These are phyloP conservation scores for Dactylella cylindrospora DNA, from an alignment of 2,329 filamentous ascomycete genomes.

Conservation along the genomic window DNA sequence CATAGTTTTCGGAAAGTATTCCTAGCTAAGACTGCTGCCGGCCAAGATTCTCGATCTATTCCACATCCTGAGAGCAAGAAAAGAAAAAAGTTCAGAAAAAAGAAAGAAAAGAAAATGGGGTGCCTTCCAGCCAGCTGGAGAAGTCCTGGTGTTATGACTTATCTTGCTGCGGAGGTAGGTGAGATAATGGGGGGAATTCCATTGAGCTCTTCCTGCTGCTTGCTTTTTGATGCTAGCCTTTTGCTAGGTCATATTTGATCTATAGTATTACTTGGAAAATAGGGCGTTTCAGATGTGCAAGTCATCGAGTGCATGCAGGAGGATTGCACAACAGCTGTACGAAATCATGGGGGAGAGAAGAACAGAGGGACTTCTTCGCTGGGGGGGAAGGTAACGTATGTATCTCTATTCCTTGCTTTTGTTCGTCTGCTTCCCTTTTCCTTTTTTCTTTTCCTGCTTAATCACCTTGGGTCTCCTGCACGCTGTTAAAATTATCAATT, in stretches of 20 bases:
- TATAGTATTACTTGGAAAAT: constrained; percentile 29
- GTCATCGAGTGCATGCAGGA: constrained; percentile 33
- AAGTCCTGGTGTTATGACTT: constrained; percentile 29
- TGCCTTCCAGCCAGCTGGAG: constrained; percentile 29
- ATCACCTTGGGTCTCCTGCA: too few relatives aligned
- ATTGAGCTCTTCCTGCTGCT: constrained; percentile 36
- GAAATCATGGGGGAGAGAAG: too few relatives aligned
- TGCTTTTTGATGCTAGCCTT: too few relatives aligned
- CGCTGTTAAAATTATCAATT: too few relatives aligned
- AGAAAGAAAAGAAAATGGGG: too few relatives aligned
- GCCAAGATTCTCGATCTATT: constrained; percentile 45
- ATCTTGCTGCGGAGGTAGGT: constrained; percentile 27
- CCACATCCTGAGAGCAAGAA: constrained; percentile 37
- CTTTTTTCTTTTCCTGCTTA: too few relatives aligned
- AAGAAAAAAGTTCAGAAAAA: too few relatives aligned
- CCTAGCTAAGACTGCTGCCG: constrained; percentile 40
- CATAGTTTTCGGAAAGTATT: constrained; percentile 41
- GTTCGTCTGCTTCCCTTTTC: too few relatives aligned
- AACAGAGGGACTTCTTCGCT: too few relatives aligned
- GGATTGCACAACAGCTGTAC: constrained; percentile 13
- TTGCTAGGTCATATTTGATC: constrained; percentile 20
- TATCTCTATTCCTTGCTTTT: too few relatives aligned
- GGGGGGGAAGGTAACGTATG: too few relatives aligned
- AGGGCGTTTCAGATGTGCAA: constrained; percentile 44
- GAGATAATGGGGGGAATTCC: constrained; percentile 34